Percentiles rank a stretch among this genome's conserved stretches.
Conservation (phyloP, 345 rosid genomes). For the Gossypium stocksii region DNA sequence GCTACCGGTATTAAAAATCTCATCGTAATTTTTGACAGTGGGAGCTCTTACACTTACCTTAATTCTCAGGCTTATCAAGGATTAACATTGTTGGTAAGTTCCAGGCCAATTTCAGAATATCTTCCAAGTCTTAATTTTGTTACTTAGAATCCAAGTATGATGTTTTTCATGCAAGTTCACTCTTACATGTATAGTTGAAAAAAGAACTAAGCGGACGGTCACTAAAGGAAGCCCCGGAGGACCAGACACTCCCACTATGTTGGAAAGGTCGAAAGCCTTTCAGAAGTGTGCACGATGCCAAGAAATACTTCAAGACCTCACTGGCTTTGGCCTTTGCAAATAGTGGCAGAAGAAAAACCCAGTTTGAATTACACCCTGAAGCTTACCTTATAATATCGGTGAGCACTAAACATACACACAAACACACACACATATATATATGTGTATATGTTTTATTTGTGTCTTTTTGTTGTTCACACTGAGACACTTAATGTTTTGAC, state of each 20-base stretch:
- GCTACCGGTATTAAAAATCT: conserved; percentile 58
- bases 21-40: conserved; percentile 60
- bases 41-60: conserved; percentile 90
- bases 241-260: conserved; percentile 70
- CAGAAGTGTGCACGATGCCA: conserved; percentile 56
- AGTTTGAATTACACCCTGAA: conserved; percentile 63
- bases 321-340: conserved; percentile 46
- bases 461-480: neutral
- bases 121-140: neutral
- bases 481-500: conserved; percentile 15
- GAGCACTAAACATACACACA: conserved; percentile 20
- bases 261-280: conserved; percentile 89
- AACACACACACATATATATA: neutral
- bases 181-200: conserved; percentile 39
- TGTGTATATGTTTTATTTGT: neutral
- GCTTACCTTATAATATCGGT: conserved; percentile 80
- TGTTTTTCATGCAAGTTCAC: neutral
- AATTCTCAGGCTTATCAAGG: conserved; percentile 57
- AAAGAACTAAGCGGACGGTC: conserved; percentile 47
- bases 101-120: conserved; percentile 1
- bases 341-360: conserved; percentile 46
- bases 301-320: conserved; percentile 67
- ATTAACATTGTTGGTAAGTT: conserved; percentile 46
- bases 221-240: conserved; percentile 56
- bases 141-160: too few relatives aligned